A percentile compares a stretch with the other conserved stretches of the same genome.
These are phyloP conservation scores for Spirogloea muscicola DNA, from an alignment of 139 green algal genomes.

Conservation along the genomic window DNA sequence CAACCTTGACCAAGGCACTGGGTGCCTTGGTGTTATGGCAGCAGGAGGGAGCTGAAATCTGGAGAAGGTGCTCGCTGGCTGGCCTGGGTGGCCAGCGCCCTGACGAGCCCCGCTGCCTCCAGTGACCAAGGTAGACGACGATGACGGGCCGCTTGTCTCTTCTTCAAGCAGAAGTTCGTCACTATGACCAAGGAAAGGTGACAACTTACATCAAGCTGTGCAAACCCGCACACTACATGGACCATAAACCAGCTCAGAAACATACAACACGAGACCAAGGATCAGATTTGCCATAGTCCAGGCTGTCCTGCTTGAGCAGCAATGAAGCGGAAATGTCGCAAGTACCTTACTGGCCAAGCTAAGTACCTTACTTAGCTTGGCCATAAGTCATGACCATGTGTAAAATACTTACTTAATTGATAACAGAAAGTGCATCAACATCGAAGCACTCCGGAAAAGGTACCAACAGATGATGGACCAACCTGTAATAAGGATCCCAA, in stretches of 20 bases:
- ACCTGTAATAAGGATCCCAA: constrained; percentile 15
- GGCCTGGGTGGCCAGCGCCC: too few relatives aligned
- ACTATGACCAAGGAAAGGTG: neutral
- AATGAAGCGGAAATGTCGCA: neutral
- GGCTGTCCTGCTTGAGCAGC: neutral
- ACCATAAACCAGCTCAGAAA: neutral
- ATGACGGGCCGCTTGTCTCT: neutral
- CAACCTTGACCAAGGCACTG: too few relatives aligned
- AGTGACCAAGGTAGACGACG: neutral
- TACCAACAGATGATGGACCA: neutral
- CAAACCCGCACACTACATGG: neutral
- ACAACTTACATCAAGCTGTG: neutral
- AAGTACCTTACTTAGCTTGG: too few relatives aligned
- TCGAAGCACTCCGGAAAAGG: neutral
- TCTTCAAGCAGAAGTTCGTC: constrained; percentile 11
- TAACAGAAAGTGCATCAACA: neutral
- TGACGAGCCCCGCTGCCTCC: neutral
- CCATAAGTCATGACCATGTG: too few relatives aligned
- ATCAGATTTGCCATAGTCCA: too few relatives aligned
- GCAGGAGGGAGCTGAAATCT: too few relatives aligned
- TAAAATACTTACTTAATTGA: neutral
- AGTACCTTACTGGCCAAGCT: too few relatives aligned
- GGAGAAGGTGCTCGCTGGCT: too few relatives aligned
- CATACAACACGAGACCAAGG: neutral
- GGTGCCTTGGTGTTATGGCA: too few relatives aligned